These are phyloP conservation scores for Houttuynia cordata DNA, from an alignment of 164 flowering plant species.

Conservation along the genomic window DNA sequence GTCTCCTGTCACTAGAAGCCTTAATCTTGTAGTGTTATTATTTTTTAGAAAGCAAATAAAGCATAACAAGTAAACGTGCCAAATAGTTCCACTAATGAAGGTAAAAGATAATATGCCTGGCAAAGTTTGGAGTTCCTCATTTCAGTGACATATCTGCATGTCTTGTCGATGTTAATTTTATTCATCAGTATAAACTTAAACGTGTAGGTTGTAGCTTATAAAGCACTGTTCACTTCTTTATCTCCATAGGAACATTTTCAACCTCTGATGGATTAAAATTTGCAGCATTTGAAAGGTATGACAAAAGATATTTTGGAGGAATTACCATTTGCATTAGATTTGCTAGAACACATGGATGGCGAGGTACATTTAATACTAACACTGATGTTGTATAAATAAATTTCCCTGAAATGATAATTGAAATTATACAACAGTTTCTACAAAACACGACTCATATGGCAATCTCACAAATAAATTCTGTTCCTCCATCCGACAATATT, in stretches of 20 bases:
- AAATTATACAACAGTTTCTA: not conserved
- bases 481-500: not conserved
- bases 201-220: too few relatives aligned
- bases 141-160: too few relatives aligned
- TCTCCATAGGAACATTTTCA: not conserved
- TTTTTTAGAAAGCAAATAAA: too few relatives aligned
- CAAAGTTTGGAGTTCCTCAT: too few relatives aligned
- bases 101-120: too few relatives aligned
- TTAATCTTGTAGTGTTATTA: too few relatives aligned
- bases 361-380: conserved; percentile 29
- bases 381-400: not conserved
- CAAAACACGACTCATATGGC: not conserved
- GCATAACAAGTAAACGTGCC: too few relatives aligned
- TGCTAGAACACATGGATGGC: conserved; percentile 26
- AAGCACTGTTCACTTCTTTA: too few relatives aligned
- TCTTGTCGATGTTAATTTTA: too few relatives aligned
- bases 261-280: conserved; percentile 5
- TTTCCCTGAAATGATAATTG: not conserved
- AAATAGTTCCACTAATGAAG: too few relatives aligned
- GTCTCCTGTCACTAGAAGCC: too few relatives aligned
- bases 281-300: conserved; percentile 47
- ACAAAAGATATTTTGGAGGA: conserved; percentile 44
- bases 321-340: conserved; percentile 46
- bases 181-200: too few relatives aligned
- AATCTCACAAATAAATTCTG: not conserved